These are phyloP conservation scores for Hypomyces rosellus DNA, from an alignment of 2,329 filamentous ascomycete species.

Conservation along the genomic window DNA sequence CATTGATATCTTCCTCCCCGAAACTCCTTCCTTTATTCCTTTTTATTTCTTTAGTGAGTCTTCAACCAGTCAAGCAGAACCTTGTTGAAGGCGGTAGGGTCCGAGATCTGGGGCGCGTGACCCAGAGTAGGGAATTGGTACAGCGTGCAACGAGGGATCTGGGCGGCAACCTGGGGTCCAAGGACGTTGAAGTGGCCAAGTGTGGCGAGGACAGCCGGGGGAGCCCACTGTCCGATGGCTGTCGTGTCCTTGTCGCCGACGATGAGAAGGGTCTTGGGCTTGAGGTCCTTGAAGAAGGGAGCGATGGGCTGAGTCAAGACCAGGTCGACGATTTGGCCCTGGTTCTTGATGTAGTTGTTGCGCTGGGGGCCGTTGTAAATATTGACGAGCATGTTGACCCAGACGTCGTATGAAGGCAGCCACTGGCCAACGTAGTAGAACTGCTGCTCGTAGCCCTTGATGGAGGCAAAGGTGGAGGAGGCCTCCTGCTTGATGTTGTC, in stretches of 20 bases:
- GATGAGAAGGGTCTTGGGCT: constrained; percentile 40
- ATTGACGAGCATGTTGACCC: constrained; percentile 49
- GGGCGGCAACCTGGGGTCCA: constrained; percentile 36
- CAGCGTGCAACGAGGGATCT: constrained; percentile 39
- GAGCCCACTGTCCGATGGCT: constrained; percentile 47
- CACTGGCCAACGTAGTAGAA: constrained; percentile 45
- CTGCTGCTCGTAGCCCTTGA: constrained; percentile 40
- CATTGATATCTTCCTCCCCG: too few species aligned
- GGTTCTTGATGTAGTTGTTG: constrained; percentile 37
- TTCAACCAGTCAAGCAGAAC: constrained; percentile 36
- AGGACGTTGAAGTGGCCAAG: constrained; percentile 45
- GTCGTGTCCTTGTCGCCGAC: constrained; percentile 48
- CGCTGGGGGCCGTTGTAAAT: constrained; percentile 42
- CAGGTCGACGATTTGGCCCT: constrained; percentile 48
- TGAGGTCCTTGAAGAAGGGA: constrained; percentile 42
- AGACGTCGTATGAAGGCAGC: constrained; percentile 44
- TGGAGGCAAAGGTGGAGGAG: constrained; percentile 36
- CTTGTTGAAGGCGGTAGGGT: constrained; percentile 40
- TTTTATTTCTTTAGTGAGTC: background rate
- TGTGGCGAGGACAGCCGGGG: constrained; percentile 34
- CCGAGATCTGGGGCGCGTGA: constrained; percentile 48
- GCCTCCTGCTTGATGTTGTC: constrained; percentile 30
- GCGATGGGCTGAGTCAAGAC: constrained; percentile 47
- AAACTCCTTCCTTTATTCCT: background rate
- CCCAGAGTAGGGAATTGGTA: constrained; percentile 43